A percentile compares a stretch with the other conserved stretches of the same genome.
Conservation (phyloP, 2,329 filamentous ascomycete genomes). For the Calonectria naviculata region DNA sequence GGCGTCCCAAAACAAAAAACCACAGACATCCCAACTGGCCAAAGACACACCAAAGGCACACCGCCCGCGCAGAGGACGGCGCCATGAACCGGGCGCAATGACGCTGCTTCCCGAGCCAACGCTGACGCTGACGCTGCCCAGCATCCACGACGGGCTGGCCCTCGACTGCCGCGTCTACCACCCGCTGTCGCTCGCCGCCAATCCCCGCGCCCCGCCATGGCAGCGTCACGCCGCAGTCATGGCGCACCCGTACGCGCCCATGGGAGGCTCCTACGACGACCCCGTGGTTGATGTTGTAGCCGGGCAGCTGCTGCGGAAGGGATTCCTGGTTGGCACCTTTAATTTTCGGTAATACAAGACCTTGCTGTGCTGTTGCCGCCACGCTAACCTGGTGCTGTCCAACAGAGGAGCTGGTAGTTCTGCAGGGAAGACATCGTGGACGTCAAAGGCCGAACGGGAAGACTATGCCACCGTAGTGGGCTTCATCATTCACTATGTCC, state of each 20-base stretch:
- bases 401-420: conserved; percentile 80
- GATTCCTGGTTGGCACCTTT: conserved; percentile 86
- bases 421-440: conserved; percentile 87
- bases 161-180: conserved; percentile 90
- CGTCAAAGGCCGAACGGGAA: conserved; percentile 79
- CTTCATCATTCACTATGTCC: conserved; percentile 81
- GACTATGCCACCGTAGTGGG: conserved; percentile 89
- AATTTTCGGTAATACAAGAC: conserved; percentile 79
- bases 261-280: conserved; percentile 90
- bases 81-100: conserved; percentile 47
- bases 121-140: conserved; percentile 82
- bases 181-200: conserved; percentile 59
- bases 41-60: background rate
- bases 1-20: background rate
- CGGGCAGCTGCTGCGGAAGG: conserved; percentile 72
- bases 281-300: conserved; percentile 77
- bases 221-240: conserved; percentile 69
- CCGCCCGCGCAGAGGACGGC: background rate
- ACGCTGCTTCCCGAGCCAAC: conserved; percentile 67
- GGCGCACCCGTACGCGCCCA: conserved; percentile 89
- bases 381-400: background rate
- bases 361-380: background rate
- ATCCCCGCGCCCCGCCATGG: conserved; percentile 52
- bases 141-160: conserved; percentile 79
- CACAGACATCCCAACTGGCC: background rate